Percentiles rank a stretch among this genome's conserved stretches.
These are phyloP conservation scores for Flaveria sonorensis DNA, from an alignment of 129 eudicot species.

Conservation along the genomic window DNA sequence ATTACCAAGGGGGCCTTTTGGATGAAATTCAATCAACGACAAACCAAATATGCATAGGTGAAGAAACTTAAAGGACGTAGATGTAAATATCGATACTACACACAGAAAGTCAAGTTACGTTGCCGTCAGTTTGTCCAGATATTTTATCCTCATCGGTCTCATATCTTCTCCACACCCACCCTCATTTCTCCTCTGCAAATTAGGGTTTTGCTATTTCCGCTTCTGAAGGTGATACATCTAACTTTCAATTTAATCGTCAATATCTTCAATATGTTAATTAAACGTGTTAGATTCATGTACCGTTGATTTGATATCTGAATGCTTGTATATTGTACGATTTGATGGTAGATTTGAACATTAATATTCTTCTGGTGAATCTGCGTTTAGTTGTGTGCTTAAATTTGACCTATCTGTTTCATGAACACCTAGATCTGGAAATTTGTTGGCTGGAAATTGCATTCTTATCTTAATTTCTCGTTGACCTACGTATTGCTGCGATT, in stretches of 20 bases:
- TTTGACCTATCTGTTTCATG: background rate
- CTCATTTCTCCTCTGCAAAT: conserved; percentile 24
- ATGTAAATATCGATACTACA: conserved; percentile 17
- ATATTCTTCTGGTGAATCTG: background rate
- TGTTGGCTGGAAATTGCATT: background rate
- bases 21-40: background rate
- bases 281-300: background rate
- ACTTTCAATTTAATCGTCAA: conserved; percentile 11
- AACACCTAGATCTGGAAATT: conserved; percentile 33
- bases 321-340: conserved; percentile 23
- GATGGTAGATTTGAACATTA: background rate
- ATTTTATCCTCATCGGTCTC: conserved; percentile 31
- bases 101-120: conserved; percentile 19
- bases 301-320: conserved; percentile 11
- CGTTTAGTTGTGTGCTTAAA: background rate
- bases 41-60: conserved; percentile 16
- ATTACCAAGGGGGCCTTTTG: background rate
- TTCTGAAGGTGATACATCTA: conserved; percentile 32
- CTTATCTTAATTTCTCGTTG: conserved; percentile 8
- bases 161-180: background rate
- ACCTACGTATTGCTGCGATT: conserved; percentile 13
- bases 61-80: background rate
- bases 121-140: conserved; percentile 31
- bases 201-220: conserved; percentile 33
- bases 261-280: background rate